phyloP scores from a whole-genome alignment of 768 basidiomycete genomes.

The Suillus clintonianus region DNA sequence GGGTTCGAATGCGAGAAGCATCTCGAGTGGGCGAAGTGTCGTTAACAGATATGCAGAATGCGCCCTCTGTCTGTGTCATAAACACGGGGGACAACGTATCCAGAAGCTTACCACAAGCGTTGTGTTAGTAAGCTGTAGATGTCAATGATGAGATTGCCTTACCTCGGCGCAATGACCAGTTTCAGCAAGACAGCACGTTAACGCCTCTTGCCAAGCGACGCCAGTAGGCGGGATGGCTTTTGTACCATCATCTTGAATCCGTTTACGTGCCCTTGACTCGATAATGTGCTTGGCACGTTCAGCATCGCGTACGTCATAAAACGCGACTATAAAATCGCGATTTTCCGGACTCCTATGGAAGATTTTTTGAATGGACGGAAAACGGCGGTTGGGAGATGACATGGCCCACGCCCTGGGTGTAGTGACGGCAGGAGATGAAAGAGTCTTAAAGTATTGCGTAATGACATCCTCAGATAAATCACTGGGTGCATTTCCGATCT shows the following conservation, averaged over 20 bases:
- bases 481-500: conserved; percentile 44
- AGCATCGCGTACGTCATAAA: conserved; percentile 61
- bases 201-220: conserved; percentile 26
- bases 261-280: conserved; percentile 20
- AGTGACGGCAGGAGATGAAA: conserved; percentile 21
- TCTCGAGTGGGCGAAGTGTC: conserved; percentile 20
- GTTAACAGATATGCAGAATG: conserved; percentile 50
- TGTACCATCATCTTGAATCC: background rate
- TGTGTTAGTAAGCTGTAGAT: conserved; percentile 7
- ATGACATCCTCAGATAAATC: conserved; percentile 32
- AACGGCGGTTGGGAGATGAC: conserved; percentile 3
- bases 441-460: conserved; percentile 29
- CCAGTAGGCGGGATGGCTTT: conserved; percentile 11
- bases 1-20: conserved; percentile 21
- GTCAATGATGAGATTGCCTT: conserved; percentile 12
- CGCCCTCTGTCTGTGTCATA: conserved; percentile 52
- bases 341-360: conserved; percentile 51
- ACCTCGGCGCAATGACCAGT: conserved; percentile 50
- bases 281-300: conserved; percentile 47
- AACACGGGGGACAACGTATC: conserved; percentile 49
- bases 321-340: conserved; percentile 58
- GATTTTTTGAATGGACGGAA: conserved; percentile 51
- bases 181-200: conserved; percentile 46
- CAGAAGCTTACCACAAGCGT: conserved; percentile 43
- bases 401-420: background rate